Percentiles rank a stretch among this genome's conserved stretches.
These are phyloP conservation scores for Cnidoscolus chayamansa DNA, from an alignment of 441 rosid genomes.

Conservation along the genomic window DNA sequence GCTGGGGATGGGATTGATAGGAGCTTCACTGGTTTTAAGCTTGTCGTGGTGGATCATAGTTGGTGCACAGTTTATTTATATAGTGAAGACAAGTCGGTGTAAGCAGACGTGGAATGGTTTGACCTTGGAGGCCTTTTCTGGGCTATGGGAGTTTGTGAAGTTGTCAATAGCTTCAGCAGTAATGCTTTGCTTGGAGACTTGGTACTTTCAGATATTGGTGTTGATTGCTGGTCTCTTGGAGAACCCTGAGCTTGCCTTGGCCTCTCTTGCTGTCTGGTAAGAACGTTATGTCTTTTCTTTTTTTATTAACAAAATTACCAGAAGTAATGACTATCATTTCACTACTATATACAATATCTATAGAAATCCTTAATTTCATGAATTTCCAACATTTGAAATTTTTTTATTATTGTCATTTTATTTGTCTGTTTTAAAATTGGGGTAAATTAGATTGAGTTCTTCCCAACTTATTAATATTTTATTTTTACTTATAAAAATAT, in stretches of 20 bases:
- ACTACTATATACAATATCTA: too few relatives aligned
- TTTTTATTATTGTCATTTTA: too few relatives aligned
- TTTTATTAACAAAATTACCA: too few relatives aligned
- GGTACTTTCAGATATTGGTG: slow-evolving; percentile 72
- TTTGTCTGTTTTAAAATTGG: too few relatives aligned
- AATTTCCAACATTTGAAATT: too few relatives aligned
- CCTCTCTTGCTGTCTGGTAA: slow-evolving; percentile 72
- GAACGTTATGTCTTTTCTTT: background rate
- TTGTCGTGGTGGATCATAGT: slow-evolving; percentile 78
- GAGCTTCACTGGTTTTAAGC: slow-evolving; percentile 60
- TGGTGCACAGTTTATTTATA: slow-evolving; percentile 47
- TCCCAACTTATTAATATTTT: too few relatives aligned
- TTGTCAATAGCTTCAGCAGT: slow-evolving; percentile 66
- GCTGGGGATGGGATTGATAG: slow-evolving; percentile 52
- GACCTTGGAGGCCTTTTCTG: slow-evolving; percentile 51
- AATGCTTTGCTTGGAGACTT: slow-evolving; percentile 79
- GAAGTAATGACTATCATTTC: too few relatives aligned
- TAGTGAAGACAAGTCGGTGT: slow-evolving; percentile 41
- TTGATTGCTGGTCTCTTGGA: slow-evolving; percentile 66
- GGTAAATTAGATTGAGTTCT: too few relatives aligned
- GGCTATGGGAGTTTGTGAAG: slow-evolving; percentile 59
- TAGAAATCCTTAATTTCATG: too few relatives aligned
- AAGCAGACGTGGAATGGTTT: slow-evolving; percentile 65
- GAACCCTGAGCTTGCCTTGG: slow-evolving; percentile 56
- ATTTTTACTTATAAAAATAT: too few relatives aligned